Conservation (phyloP, 176 grass and related monocot genomes). For the Zoysia japonica region DNA sequence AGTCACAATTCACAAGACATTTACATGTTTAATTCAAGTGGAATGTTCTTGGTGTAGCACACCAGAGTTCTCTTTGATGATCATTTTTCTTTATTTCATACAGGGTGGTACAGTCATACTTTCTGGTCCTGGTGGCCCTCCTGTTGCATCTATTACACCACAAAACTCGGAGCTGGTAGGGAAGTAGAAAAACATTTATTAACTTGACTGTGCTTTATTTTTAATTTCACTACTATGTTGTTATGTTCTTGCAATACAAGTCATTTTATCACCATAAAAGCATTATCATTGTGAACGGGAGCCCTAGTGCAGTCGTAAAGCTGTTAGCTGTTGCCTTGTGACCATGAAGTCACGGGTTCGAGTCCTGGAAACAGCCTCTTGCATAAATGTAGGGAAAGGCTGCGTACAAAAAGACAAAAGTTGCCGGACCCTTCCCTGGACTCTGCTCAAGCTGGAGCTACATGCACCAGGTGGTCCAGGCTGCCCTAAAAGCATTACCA, state of each 20-base stretch:
- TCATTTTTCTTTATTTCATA: conserved; percentile 39
- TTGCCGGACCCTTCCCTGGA: too few species aligned
- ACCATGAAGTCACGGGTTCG: too few species aligned
- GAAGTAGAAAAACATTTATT: conserved; percentile 30
- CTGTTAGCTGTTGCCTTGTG: too few species aligned
- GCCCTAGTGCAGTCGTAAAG: too few species aligned
- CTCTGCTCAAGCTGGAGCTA: too few species aligned
- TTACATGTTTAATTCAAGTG: conserved; percentile 8
- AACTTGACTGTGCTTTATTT: not conserved
- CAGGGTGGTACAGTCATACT: conserved; percentile 84
- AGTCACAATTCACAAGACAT: conserved; percentile 24
- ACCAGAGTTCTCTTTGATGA: conserved; percentile 14
- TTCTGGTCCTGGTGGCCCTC: conserved; percentile 78
- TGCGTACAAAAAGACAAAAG: too few species aligned
- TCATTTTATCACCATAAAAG: conserved; percentile 16
- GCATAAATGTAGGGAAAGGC: too few species aligned
- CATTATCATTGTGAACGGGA: not conserved
- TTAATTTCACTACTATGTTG: not conserved
- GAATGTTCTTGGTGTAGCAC: conserved; percentile 8
- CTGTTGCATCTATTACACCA: conserved; percentile 69
- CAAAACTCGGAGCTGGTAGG: conserved; percentile 88
- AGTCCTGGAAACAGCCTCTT: too few species aligned
- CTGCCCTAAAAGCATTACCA: conserved; percentile 7
- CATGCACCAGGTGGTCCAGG: too few species aligned
- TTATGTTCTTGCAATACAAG: conserved; percentile 9